Conservation (phyloP, 805 yeast species). For the Yamadazyma sp. region DNA sequence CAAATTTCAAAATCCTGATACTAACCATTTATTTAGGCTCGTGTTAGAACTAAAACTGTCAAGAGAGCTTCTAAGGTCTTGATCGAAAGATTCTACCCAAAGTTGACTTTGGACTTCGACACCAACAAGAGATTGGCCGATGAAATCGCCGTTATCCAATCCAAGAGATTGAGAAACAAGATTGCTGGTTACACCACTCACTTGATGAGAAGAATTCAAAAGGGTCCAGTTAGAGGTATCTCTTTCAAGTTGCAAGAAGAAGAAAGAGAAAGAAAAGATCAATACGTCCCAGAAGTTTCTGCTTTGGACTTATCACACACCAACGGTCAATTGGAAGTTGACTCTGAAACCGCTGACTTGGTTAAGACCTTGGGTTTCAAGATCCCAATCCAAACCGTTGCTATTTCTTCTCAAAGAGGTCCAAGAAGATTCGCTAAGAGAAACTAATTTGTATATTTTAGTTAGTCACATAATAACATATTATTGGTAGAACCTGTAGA, state of each 20-base stretch:
- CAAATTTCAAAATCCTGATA: slow-evolving; percentile 15
- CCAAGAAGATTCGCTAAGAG: slow-evolving; percentile 92
- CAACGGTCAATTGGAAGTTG: slow-evolving; percentile 95
- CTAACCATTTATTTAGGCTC: slow-evolving; percentile 76
- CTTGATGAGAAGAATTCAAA: slow-evolving; percentile 99
- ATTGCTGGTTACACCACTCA: slow-evolving; percentile 99
- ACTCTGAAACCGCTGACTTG: slow-evolving; percentile 93
- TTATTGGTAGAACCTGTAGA: slow-evolving; percentile 4
- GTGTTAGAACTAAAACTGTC: slow-evolving; percentile 99
- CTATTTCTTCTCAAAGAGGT: slow-evolving; percentile 86
- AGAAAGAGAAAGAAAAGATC: slow-evolving; percentile 99
- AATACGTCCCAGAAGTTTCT: slow-evolving; percentile 99
- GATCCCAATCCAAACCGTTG: slow-evolving; percentile 81
- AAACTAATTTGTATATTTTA: slow-evolving; percentile 48
- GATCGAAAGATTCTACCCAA: slow-evolving; percentile 99
- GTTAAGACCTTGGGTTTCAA: slow-evolving; percentile 89
- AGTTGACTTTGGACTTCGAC: slow-evolving; percentile 98
- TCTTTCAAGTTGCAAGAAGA: slow-evolving; percentile 99
- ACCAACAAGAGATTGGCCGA: slow-evolving; percentile 99
- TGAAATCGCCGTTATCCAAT: slow-evolving; percentile 98
- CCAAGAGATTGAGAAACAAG: slow-evolving; percentile 99
- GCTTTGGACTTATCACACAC: slow-evolving; percentile 98
- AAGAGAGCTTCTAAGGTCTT: slow-evolving; percentile 99
- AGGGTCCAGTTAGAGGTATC: slow-evolving; percentile 99
- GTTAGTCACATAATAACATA: slow-evolving; percentile 5